These are phyloP conservation scores for Quercus wislizeni DNA, from an alignment of 306 rosid genomes.

Conservation along the genomic window DNA sequence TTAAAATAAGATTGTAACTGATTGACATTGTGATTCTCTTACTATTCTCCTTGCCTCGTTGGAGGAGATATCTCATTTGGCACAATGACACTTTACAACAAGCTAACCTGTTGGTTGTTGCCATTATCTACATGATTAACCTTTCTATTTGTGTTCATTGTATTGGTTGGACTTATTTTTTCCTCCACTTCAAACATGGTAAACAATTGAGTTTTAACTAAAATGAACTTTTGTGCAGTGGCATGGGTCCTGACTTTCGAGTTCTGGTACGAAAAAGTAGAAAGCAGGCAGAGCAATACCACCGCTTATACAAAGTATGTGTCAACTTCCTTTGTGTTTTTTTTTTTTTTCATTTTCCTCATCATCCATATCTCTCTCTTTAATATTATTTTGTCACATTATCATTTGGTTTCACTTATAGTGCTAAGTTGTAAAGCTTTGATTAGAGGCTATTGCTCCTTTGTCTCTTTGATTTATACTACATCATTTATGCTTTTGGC, in stretches of 20 bases:
- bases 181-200: too few relatives aligned
- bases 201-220: not conserved
- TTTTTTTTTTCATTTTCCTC: not conserved
- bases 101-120: too few relatives aligned
- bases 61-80: too few relatives aligned
- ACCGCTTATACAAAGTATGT: constrained; percentile 73
- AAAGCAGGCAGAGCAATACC: constrained; percentile 96
- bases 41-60: too few relatives aligned
- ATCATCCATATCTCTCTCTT: not conserved
- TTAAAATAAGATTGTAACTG: too few relatives aligned
- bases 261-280: constrained; percentile 94
- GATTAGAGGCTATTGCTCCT: not conserved
- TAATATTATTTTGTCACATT: not conserved
- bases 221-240: constrained; percentile 44
- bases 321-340: not conserved
- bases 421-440: too few relatives aligned
- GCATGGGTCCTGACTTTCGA: constrained; percentile 98
- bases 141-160: too few relatives aligned
- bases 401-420: too few relatives aligned
- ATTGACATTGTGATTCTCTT: too few relatives aligned
- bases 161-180: too few relatives aligned
- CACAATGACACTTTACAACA: too few relatives aligned
- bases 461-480: not conserved
- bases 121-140: too few relatives aligned
- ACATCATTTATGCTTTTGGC: not conserved